phyloP scores from a whole-genome alignment of 805 yeast genomes.

The Suhomyces sp. region DNA sequence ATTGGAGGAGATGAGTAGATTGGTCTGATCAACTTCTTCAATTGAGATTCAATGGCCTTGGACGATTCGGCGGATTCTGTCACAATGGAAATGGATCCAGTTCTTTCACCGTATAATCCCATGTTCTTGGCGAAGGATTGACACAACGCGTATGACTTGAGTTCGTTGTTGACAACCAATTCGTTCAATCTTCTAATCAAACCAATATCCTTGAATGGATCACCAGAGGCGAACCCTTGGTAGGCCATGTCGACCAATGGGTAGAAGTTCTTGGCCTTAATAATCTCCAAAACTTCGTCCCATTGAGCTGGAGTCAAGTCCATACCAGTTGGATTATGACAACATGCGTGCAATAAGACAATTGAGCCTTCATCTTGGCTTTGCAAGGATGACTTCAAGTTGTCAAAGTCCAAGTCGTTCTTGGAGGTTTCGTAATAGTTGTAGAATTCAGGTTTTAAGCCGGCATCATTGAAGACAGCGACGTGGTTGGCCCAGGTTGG shows the following conservation, averaged over 20 bases:
- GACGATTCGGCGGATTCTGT: slow-evolving; percentile 55
- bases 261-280: slow-evolving; percentile 58
- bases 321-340: slow-evolving; percentile 96
- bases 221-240: slow-evolving; percentile 92
- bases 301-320: slow-evolving; percentile 84
- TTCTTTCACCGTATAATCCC: slow-evolving; percentile 54
- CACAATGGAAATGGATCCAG: slow-evolving; percentile 73
- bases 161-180: slow-evolving; percentile 49
- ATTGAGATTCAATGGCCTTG: slow-evolving; percentile 67
- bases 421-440: slow-evolving; percentile 65
- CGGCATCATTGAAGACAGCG: slow-evolving; percentile 74
- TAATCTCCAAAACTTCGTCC: slow-evolving; percentile 67
- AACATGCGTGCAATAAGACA: slow-evolving; percentile 87
- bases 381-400: slow-evolving; percentile 58
- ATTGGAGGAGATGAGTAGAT: slow-evolving; percentile 92
- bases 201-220: slow-evolving; percentile 65
- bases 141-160: slow-evolving; percentile 53
- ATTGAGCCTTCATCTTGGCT: slow-evolving; percentile 57
- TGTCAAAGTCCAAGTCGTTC: slow-evolving; percentile 64
- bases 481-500: slow-evolving; percentile 96
- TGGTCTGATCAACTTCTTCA: slow-evolving; percentile 81
- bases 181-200: slow-evolving; percentile 47
- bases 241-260: slow-evolving; percentile 93
- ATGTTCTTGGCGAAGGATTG: slow-evolving; percentile 49
- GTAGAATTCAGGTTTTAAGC: slow-evolving; percentile 61